Base-by-base conservation (phyloP, 306 rosid species). In the Medicago arabica region DNA sequence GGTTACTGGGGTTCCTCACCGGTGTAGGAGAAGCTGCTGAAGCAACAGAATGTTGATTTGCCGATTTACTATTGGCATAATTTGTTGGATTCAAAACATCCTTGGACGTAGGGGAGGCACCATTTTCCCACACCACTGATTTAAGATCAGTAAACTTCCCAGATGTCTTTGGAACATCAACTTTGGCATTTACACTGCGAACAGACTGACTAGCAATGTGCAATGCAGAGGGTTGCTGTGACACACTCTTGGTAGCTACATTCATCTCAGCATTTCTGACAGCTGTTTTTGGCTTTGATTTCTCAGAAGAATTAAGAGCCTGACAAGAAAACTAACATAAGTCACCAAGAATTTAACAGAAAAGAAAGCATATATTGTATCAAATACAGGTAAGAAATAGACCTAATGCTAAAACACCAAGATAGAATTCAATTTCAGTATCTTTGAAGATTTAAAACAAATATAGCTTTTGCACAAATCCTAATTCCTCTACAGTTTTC, bases 121-220 rank as follows among this genome's bases (percentile, higher is more conserved):
- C 98, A 82, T 89, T 89, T 72, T 95, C 97, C 89, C 98, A 82
- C 11, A 84, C 83, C 60, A 85, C 91, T 39, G 90, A 93, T 80
- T 90, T 91, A 39, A 95, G 95, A 83, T 92, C 98, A 69, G 87
- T 92, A 75, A 87, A 92, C 88, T 95, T 95, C 76, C 98, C 98
- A 60, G 97, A 85, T 74, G 92, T 80, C 91, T 92, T 92, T n/a
- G 94, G 85, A 78, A 86, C 40, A 61, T 95, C 98, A 1, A 85
- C 71, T 84, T 90, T 95, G 69, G 81, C 76, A 84, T 76, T 86
- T 73, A 86, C 93, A 83, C 84, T 78, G 75, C 96, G 96, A 69
- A 87, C 75, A 83, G 92, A 86, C 44, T 88, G 95, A 81, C 69
- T 90, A 53, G 86, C 75, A 57, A 83, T 70, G 64, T 85, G 92